A percentile compares a stretch with the other conserved stretches of the same genome.
Evolutionary conservation across 1,284 basidiomycete species (phyloP).

Genomic region (Tilletiopsis washingtonensis): DNA sequence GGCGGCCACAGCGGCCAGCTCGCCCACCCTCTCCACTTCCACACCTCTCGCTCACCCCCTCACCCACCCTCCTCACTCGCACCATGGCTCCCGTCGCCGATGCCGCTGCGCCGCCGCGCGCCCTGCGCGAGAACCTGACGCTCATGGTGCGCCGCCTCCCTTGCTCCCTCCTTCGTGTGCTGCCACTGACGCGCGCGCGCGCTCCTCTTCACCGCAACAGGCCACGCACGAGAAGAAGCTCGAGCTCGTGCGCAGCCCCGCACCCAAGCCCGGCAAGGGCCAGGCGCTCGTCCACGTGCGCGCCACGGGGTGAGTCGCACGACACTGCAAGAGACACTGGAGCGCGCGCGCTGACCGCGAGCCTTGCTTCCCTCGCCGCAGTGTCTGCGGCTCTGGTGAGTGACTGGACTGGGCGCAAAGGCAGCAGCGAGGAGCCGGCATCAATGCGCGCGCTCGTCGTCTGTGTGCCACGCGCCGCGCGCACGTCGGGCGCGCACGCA

Average conservation of each 20-base stretch:
- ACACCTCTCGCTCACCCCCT: too few relatives aligned
- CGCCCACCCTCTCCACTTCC: too few relatives aligned
- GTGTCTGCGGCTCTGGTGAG: slow-evolving; percentile 19
- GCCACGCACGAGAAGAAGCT: slow-evolving; percentile 34
- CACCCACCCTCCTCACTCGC: too few relatives aligned
- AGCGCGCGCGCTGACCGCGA: not conserved
- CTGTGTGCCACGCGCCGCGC: too few relatives aligned
- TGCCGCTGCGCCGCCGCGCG: slow-evolving; percentile 6
- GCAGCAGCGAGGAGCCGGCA: too few relatives aligned
- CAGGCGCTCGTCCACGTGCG: slow-evolving; percentile 41
- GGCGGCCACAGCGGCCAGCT: too few relatives aligned
- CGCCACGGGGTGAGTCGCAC: slow-evolving; percentile 26
- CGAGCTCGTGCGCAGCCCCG: slow-evolving; percentile 26
- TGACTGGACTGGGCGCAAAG: not conserved
- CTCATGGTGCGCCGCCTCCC: too few relatives aligned
- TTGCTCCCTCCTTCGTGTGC: not conserved
- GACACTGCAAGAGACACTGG: not conserved
- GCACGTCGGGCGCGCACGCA: too few relatives aligned
- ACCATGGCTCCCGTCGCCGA: slow-evolving; percentile 23
- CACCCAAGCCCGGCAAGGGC: slow-evolving; percentile 28
- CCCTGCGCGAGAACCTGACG: slow-evolving; percentile 11
- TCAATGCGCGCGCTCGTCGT: too few relatives aligned
- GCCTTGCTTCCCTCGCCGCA: not conserved
- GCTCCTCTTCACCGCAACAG: slow-evolving; percentile 1
- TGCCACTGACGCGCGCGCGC: not conserved